phyloP scores from a whole-genome alignment of 1,284 basidiomycete species.

The Microbotryum silenes-acaulis region DNA sequence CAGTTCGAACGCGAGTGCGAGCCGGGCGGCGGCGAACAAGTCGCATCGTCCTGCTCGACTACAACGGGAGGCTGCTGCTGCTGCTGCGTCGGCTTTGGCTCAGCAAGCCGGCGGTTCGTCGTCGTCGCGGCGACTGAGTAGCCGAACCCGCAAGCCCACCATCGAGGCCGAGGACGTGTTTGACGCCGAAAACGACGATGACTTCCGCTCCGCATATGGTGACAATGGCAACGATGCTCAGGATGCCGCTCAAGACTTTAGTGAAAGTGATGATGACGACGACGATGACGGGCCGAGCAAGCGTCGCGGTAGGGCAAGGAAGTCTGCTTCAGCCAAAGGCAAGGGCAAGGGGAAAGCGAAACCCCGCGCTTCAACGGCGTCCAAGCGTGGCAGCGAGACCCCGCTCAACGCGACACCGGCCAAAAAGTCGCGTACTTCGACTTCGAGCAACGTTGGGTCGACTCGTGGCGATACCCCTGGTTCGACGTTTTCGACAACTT shows the following conservation, averaged over 20 bases:
- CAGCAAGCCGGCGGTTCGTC: no score
- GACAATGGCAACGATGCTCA: neutral
- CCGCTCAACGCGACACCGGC: neutral
- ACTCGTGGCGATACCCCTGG: neutral
- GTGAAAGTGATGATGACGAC: conserved; percentile 11
- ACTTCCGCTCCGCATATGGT: neutral
- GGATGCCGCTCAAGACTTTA: no score
- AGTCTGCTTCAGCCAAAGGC: conserved; percentile 1
- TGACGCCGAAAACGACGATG: neutral
- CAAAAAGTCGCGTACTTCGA: conserved; percentile 15
- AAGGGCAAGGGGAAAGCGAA: neutral
- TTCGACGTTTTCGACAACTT: neutral
- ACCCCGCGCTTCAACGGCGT: neutral
- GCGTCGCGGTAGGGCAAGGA: neutral
- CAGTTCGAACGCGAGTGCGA: no score
- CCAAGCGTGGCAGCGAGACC: conserved; percentile 1
- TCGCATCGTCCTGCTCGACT: no score
- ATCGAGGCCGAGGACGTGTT: conserved; percentile 1
- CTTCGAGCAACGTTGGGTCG: neutral
- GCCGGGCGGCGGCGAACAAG: no score
- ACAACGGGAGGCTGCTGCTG: no score
- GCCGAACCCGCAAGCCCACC: conserved; percentile 15
- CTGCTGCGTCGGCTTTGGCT: no score
- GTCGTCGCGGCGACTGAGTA: conserved; percentile 5
- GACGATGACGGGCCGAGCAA: conserved; percentile 1